Percentiles rank a stretch among this genome's conserved stretches.
Conservation (phyloP, 1,284 basidiomycete species). For the Leccinum ponderosum region DNA sequence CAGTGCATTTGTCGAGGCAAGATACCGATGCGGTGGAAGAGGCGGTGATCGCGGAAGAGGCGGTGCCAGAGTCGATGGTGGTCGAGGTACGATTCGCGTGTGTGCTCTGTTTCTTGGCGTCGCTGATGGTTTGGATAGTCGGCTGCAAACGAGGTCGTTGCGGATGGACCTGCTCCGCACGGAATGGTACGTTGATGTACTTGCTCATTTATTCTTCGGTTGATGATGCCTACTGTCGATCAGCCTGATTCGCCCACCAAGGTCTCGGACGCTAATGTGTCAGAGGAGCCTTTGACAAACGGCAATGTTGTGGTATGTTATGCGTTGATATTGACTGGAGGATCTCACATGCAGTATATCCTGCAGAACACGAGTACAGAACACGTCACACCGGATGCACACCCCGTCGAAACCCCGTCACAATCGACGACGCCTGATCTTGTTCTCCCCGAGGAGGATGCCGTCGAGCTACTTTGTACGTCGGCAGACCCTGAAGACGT, state of each 20-base stretch:
- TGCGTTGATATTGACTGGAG: no score
- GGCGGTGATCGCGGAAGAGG: not conserved
- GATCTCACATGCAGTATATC: not conserved
- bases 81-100: conserved; percentile 13
- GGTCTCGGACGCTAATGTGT: not conserved
- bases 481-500: not conserved
- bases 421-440: conserved; percentile 17
- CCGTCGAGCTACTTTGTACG: not conserved
- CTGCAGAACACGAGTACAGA: conserved; percentile 4
- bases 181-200: not conserved
- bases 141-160: not conserved
- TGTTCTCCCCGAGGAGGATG: conserved; percentile 16
- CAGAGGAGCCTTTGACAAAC: not conserved
- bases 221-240: not conserved
- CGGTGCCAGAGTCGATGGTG: not conserved
- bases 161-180: not conserved
- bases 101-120: not conserved
- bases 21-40: not conserved
- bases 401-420: not conserved
- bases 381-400: not conserved
- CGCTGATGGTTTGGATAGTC: conserved; percentile 10
- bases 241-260: not conserved
- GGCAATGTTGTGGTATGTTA: conserved; percentile 8
- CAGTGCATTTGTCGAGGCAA: conserved; percentile 23
- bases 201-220: not conserved